Base-by-base conservation (phyloP, 2,329 filamentous ascomycete genomes). In the Aspergillus pseudoglaucus region DNA sequence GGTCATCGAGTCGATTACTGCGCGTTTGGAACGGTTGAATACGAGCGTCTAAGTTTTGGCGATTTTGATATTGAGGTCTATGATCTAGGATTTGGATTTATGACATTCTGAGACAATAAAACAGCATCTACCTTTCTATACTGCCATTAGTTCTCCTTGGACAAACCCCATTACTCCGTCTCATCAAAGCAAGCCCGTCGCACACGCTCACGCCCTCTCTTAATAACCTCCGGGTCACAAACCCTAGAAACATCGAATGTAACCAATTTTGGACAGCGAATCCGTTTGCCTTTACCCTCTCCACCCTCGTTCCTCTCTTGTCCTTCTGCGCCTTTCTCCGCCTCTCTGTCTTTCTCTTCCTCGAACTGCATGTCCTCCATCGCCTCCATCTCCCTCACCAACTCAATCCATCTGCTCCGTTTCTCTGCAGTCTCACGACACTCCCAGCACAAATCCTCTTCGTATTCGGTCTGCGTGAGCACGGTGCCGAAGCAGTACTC, bases 1-100 rank as follows among this genome's bases (percentile, higher is more conserved):
- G 39, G 67, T 72, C 33, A 72, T 72, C 44, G 68, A 72, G 25
- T 67, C 66, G 6, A 72, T 72, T 22, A 70, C 69, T 2, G 59
- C 67, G 44, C 68, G 68, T 30, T 52, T 72, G 12, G 68, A 68
- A 47, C 65, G 68, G 38, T 59, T 72, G 12, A 69, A 65, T 46
- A 61, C 66, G 1, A 67, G 59, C 41, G 42, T 71, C 20, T 65
- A 47, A 60, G 37, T 18, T 39, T 39, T 18, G 37, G 10, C 17
- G 18, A 39, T 39, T 18, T 39, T 39, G 33, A 18, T 18, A 37
- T 37, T 17, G 33, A 37, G 33, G n/a, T n/a, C 9, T 37, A 15
- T 37, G 33, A 18, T 37, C 33, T 17, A 30, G 25, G 10, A 30
- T 30, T 30, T 10, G 12, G 12, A 30, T 30, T 30, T 25, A 25